Percentiles rank a stretch among this genome's conserved stretches.
Evolutionary conservation across 306 rosid genomes (phyloP).

Genomic region (Ammopiptanthus mongolicus): DNA sequence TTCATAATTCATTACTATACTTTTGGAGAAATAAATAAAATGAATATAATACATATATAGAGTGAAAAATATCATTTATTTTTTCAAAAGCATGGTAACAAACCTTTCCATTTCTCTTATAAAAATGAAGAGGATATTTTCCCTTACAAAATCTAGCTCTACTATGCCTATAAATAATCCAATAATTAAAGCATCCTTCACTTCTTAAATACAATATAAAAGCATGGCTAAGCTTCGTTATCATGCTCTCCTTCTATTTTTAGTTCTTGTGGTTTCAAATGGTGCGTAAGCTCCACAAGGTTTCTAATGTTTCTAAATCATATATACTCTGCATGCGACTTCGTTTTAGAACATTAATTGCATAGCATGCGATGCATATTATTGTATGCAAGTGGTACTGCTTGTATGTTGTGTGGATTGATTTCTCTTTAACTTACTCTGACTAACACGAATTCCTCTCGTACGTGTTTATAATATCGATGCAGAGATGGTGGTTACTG

Average conservation of each 20-base stretch:
- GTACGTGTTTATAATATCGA: background rate
- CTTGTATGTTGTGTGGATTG: background rate
- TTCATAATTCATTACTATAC: no score
- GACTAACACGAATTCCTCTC: background rate
- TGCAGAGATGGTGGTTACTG: background rate
- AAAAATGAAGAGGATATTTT: no score
- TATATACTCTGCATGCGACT: background rate
- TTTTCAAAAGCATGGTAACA: no score
- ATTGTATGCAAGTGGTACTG: background rate
- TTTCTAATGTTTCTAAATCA: background rate
- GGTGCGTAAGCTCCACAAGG: background rate
- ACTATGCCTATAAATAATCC: no score
- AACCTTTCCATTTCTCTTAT: no score
- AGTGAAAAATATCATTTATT: no score
- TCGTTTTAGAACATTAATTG: background rate
- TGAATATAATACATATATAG: no score
- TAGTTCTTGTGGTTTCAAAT: background rate
- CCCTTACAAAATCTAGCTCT: no score
- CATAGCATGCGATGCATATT: no score
- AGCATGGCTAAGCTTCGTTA: background rate
- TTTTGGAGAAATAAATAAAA: no score
- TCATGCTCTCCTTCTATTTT: background rate
- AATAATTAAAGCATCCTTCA: background rate
- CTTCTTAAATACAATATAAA: background rate
- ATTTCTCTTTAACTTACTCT: background rate